Evolutionary conservation across 257 asterid genomes (phyloP), one percentile per base, ranked within the genome.

Genomic region (Lithospermum erythrorhizon): DNA sequence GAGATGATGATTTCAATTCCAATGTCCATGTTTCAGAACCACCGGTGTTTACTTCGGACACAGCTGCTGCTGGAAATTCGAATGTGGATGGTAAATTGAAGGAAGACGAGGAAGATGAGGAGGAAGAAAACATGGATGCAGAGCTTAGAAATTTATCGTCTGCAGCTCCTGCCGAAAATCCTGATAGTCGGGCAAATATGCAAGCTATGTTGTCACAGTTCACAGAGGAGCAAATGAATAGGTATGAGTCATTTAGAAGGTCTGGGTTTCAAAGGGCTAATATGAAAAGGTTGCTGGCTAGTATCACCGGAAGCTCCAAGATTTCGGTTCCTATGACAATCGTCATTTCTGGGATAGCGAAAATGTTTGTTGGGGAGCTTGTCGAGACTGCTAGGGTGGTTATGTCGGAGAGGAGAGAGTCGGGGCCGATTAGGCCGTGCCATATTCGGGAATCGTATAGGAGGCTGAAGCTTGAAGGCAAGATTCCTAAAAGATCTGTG

Each of bases 341-440:
- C 32, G 96, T 90, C 70, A 87, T 79, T 41, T 88, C 94, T 57
- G 94, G 96, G 68, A 85, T 83, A 25, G 96, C 95, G 55, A 90
- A 90, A 69, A 85, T 87, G 94, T 85, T 90, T 62, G 95, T 87
- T 0, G 96, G 98, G 56, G 96, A 85, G 84, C 94, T 87, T 57
- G 80, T 72, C 16, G 78, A 76, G 69, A 72, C 73, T 82, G 95
- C 94, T 19, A 77, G 87, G 74, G 63, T 79, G 21, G 95, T 91
- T 60, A 91, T 91, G 98, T 61, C 82, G 1, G 95, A 88, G 79
- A 79, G 98, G 64, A 72, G 57, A 55, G 95, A 91, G 61, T 59
- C 82, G 3, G 96, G 98, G 61, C 95, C 98, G 60, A 86, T 91
- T 63, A 82, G 98, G 79, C 98, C 98, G 23, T 86, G 96, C 78